These are phyloP conservation scores for Dujonia santamariae DNA, from an alignment of 1,139 yeast species.

Conservation along the genomic window DNA sequence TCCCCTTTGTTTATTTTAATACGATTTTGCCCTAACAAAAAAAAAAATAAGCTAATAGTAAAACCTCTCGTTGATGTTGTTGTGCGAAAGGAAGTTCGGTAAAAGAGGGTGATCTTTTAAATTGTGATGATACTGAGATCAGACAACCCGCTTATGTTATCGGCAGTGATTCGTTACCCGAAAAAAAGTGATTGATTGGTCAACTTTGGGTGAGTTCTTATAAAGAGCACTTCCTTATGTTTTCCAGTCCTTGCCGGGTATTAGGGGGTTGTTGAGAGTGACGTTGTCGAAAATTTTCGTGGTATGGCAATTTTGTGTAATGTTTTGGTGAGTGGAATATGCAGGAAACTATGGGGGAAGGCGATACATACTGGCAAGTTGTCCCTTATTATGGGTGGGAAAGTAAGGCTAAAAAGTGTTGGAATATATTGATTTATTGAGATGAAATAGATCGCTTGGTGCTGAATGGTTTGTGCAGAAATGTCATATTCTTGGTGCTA, in stretches of 20 bases:
- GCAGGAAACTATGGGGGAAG: background rate
- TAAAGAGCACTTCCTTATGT: too few species aligned
- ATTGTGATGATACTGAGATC: constrained; percentile 1
- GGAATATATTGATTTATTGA: too few species aligned
- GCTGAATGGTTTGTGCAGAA: too few species aligned
- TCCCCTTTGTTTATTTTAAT: constrained; percentile 3
- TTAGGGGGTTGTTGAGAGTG: constrained; percentile 1
- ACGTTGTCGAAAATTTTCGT: constrained; percentile 3
- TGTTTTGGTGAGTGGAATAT: background rate
- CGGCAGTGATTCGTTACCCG: background rate
- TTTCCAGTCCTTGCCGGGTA: background rate
- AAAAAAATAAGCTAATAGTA: constrained; percentile 2
- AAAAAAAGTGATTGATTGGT: constrained; percentile 1
- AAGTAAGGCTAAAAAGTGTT: too few species aligned
- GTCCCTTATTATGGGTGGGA: too few species aligned
- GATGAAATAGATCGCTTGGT: too few species aligned
- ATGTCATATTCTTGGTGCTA: too few species aligned
- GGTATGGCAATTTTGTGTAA: constrained; percentile 1
- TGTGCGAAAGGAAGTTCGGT: background rate
- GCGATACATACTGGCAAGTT: too few species aligned
- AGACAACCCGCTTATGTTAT: constrained; percentile 1
- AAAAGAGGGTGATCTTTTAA: background rate
- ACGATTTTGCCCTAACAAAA: background rate
- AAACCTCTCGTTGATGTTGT: background rate
- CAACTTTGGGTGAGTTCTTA: background rate